Evolutionary conservation across 78 protist species (phyloP), one percentile per base, ranked within the genome.

Genomic region (Salpingoeca rosetta): DNA sequence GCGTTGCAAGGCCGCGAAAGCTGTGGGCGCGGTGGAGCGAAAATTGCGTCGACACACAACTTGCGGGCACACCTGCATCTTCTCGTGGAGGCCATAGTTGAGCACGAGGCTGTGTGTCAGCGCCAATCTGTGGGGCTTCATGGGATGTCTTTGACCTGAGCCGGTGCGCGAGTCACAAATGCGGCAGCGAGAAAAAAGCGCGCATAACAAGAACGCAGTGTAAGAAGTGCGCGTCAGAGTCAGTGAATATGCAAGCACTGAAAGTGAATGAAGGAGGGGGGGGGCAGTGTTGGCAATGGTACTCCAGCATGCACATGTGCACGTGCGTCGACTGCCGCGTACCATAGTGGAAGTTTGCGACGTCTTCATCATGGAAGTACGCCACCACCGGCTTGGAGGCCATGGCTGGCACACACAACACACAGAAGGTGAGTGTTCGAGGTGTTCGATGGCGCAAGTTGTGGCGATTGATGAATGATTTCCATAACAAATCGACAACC

Each of bases 61-160:
- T 51, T 7, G 7, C 31, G 31, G 65, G 7, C 65, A 7, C 65
- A 51, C 65, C 65, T 51, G 31, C 65, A 51, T 51, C 65, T 51
- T 85, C 40, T 81, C 81, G 83, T 93, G 93, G 17, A 96, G 84
- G 1, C 96, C 99, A 84, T 97, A 97, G 85, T 94, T 92, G 45
- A 96, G 85, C 28, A 97, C 76, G 17, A 97, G 92, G 78, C 96
- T 93, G 86, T 97, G 98, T 35, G 99, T 92, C 82, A 98, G 65
- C 40, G 93, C 44, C 28, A 96, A 80, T 31, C 99, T 88, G 85
- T 95, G 97, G 41, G 99, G 99, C 84, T 97, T 96, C 99, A 98
- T 98, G 36, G 98, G 98, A 88, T 98, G 99, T 35, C 92, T 91
- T 0, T 87, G 92, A 35, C 89, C 41, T 40, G 17, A 12, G 43